phyloP scores from a whole-genome alignment of 129 eudicot species.

The Cynara cardunculus region DNA sequence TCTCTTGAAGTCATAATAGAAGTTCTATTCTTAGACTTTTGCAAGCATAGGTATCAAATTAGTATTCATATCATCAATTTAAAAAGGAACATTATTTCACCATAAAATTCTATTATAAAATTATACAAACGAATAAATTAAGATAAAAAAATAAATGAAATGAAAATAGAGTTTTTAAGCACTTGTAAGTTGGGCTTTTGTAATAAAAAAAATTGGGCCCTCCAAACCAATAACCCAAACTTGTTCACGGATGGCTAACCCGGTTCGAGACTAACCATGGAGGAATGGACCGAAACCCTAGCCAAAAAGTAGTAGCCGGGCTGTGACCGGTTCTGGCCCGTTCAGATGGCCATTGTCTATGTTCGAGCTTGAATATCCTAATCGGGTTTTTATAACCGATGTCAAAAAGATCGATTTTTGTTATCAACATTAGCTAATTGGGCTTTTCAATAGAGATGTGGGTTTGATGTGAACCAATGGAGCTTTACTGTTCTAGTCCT shows the following conservation, averaged over 20 bases:
- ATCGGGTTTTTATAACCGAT: too few relatives aligned
- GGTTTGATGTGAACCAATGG: not conserved
- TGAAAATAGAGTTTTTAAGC: not conserved
- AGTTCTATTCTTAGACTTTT: too few relatives aligned
- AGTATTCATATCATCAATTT: too few relatives aligned
- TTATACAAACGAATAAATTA: too few relatives aligned
- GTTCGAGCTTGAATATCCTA: not conserved
- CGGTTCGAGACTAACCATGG: not conserved
- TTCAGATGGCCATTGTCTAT: not conserved
- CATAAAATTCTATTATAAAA: too few relatives aligned
- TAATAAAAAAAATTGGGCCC: not conserved
- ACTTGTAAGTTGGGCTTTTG: not conserved
- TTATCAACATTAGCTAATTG: not conserved
- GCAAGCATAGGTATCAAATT: too few relatives aligned
- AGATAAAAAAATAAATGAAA: too few relatives aligned
- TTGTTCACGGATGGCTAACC: not conserved
- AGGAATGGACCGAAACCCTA: not conserved
- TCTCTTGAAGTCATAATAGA: too few relatives aligned
- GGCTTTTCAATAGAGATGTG: not conserved
- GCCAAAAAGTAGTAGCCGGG: not conserved
- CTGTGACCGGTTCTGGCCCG: not conserved
- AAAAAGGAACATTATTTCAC: too few relatives aligned
- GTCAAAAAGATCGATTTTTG: not conserved
- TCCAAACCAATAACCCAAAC: not conserved
- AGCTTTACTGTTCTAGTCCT: not conserved